These are phyloP conservation scores for Erythrophleum ivorense DNA, from an alignment of 331 rosid species.

Conservation along the genomic window DNA sequence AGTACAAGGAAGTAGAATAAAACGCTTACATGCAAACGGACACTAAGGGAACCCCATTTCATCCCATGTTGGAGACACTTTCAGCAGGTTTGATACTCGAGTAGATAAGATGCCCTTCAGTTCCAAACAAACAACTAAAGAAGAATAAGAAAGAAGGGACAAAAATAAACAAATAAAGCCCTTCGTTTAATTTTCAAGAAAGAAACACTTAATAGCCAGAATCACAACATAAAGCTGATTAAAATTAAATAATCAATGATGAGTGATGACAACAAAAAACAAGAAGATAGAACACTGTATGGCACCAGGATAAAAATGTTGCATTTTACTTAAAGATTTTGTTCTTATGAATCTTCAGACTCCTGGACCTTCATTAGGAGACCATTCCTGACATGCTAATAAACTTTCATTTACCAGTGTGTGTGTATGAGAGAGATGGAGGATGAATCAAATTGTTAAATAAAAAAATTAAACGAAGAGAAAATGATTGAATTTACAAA, in stretches of 20 bases:
- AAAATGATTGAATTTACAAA: not conserved
- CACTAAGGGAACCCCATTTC: conserved; percentile 37
- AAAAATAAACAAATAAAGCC: not conserved
- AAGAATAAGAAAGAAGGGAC: not conserved
- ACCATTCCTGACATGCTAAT: conserved; percentile 36
- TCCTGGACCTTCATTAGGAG: conserved; percentile 39
- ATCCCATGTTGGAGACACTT: conserved; percentile 51
- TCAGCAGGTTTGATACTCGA: conserved; percentile 41
- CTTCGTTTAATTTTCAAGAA: conserved; percentile 23
- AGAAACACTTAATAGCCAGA: conserved; percentile 19
- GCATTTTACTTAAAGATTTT: conserved; percentile 8
- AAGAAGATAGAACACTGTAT: conserved; percentile 18
- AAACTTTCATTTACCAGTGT: not conserved
- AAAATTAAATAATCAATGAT: not conserved
- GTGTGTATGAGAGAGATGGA: not conserved
- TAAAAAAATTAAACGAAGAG: not conserved
- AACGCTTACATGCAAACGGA: conserved; percentile 43
- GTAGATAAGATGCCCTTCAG: conserved; percentile 40
- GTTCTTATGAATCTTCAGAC: conserved; percentile 36
- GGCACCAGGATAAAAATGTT: conserved; percentile 12
- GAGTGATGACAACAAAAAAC: conserved; percentile 6
- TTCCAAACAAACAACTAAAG: conserved; percentile 10
- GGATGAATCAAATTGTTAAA: not conserved
- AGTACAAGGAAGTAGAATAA: conserved; percentile 8
- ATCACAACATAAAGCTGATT: conserved; percentile 26